These are phyloP conservation scores for Pythium volutum DNA, from an alignment of 352 stramenopile genomes.

Conservation along the genomic window DNA sequence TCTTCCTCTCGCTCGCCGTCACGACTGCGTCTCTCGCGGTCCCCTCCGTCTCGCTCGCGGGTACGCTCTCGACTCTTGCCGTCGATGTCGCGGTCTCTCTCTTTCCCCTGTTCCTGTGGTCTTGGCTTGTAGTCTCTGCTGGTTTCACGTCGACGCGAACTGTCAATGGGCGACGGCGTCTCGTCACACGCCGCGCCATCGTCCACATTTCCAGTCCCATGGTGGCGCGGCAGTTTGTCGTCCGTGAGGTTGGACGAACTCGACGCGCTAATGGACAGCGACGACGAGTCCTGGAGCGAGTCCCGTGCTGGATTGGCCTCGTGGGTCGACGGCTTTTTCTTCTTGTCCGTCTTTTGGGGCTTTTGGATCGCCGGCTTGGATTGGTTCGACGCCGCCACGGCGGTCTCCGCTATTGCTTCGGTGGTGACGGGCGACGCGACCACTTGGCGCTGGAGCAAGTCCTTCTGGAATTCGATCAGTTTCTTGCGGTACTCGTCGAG, in stretches of 20 bases:
- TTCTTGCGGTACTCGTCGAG: constrained; percentile 81
- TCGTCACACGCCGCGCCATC: constrained; percentile 17
- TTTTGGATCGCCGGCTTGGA: background rate
- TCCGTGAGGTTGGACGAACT: constrained; percentile 25
- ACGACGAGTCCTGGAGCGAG: constrained; percentile 20
- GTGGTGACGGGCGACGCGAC: background rate
- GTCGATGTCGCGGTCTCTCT: constrained; percentile 12
- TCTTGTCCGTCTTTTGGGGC: constrained; percentile 30
- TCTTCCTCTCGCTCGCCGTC: constrained; percentile 26
- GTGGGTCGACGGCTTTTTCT: constrained; percentile 25
- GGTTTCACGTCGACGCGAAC: constrained; percentile 12
- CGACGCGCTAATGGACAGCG: constrained; percentile 11
- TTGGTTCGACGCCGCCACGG: constrained; percentile 2
- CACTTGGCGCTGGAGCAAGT: constrained; percentile 34
- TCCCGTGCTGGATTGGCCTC: constrained; percentile 17
- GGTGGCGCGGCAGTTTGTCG: constrained; percentile 16
- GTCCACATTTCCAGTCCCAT: constrained; percentile 3
- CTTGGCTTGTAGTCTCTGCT: constrained; percentile 17
- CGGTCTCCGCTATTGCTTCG: background rate
- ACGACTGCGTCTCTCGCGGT: constrained; percentile 20
- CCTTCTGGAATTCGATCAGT: constrained; percentile 62
- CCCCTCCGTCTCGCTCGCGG: constrained; percentile 24
- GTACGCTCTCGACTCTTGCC: constrained; percentile 23
- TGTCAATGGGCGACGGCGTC: constrained; percentile 32
- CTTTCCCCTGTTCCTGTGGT: background rate